A percentile compares a stretch with the other conserved stretches of the same genome.
phyloP scores from a whole-genome alignment of 1,284 basidiomycete species.

The Irpex sp. region DNA sequence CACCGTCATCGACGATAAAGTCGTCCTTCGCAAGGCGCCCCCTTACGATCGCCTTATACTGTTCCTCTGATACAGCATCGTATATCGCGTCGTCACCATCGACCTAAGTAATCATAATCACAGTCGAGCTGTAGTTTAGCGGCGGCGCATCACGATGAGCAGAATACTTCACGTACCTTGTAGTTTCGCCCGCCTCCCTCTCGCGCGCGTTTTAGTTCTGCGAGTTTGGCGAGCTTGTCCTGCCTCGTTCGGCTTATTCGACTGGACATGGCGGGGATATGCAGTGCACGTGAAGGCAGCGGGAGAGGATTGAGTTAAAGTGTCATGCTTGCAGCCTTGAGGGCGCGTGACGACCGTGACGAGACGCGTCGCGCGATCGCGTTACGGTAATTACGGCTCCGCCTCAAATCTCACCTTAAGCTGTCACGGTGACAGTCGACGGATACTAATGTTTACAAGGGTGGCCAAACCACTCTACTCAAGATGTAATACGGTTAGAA shows the following conservation, averaged over 20 bases:
- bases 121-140: too few species aligned
- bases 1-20: slow-evolving; percentile 95
- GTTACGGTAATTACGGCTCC: background rate
- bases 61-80: slow-evolving; percentile 90
- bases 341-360: background rate
- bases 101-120: slow-evolving; percentile 27
- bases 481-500: background rate
- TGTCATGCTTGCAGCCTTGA: too few species aligned
- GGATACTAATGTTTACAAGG: background rate
- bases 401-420: background rate
- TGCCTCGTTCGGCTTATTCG: slow-evolving; percentile 1
- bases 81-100: slow-evolving; percentile 79
- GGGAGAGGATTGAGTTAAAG: background rate
- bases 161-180: background rate
- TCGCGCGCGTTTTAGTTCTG: slow-evolving; percentile 46
- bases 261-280: slow-evolving; percentile 1
- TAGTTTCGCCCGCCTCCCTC: slow-evolving; percentile 36
- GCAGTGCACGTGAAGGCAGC: background rate
- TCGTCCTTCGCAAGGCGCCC: slow-evolving; percentile 88
- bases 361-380: background rate
- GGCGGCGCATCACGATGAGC: too few species aligned
- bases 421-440: background rate
- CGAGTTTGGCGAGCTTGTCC: slow-evolving; percentile 38
- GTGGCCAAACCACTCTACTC: background rate
- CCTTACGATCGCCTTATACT: slow-evolving; percentile 85